Base-by-base conservation (phyloP, 2,329 filamentous ascomycete genomes). In the Epichloe gansuensis region DNA sequence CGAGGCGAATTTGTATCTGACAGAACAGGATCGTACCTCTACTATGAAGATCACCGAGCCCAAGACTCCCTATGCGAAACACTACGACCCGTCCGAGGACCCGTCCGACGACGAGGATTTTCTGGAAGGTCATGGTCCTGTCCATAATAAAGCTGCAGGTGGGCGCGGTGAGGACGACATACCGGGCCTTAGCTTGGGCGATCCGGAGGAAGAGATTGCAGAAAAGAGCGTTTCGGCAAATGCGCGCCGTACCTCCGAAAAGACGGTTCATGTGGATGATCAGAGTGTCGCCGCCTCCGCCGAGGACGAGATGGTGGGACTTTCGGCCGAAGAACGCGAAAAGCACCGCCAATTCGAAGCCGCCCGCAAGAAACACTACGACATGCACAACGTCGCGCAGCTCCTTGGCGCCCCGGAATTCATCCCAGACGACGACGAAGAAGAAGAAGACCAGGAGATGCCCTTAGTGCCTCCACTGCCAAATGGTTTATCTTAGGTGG, bases 41-140 rank as follows among this genome's bases (percentile, higher is more conserved):
- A 96, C 91, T 54, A 98, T 98, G 93, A 98, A 97, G 77, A 98
- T 98, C 59, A 88, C 90, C 60, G 93, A 98, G 73, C 93, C 93
- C 56, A 98, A 98, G 77, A 98, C 93, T 7, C 93, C 93, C 4
- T 98, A 91, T 67, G 93, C 89, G 38, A 86, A 85, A 64, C 88
- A 90, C 63, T 96, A 96, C 69, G 88, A 97, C 64, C 90, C 91
- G 4, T 68, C 82, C 43, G 89, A 96, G 64, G 91, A 97, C 58
- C 88, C 89, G 50, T 86, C 85, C 37, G 88, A 93, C 57, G 85
- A 95, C 63, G 77, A 86, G 52, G 83, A 86, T 46, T 13, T 47
- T 45, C 55, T 65, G 58, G 62, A 61, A 55, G 57, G 57, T 57
- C 53, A 56, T 64, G 58, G 57, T 63, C 43, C 57, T 64, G 52